Evolutionary conservation across 768 basidiomycete genomes (phyloP), one percentile per base, ranked within the genome.

Genomic region (Mycena crocata): DNA sequence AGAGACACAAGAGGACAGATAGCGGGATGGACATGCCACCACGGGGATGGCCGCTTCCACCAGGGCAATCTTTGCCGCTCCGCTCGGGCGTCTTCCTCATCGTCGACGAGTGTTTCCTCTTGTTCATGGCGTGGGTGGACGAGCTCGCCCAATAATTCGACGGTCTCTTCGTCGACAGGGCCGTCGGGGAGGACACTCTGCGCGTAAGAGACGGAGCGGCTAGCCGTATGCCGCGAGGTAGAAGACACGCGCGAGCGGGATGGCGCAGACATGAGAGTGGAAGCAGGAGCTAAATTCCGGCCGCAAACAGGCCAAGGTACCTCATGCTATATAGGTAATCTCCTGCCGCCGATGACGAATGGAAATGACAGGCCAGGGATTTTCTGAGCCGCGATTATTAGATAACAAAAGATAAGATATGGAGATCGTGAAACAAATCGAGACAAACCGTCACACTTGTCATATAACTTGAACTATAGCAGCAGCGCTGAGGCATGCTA

Each of bases 1-100:
- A 59, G 48, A 31, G 45, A n/a, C 40, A 37, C 32, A 44, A 34
- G 34, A 35, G 15, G n/a, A 8, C 21, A 32, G 51, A 39, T 17
- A 23, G 58, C 34, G 49, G 31, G 39, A 35, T 39, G 30, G 13
- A 79, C 87, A 70, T 68, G 93, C 93, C 93, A 94, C 79, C 82
- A 85, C 0, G 91, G 84, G 0, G 92, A 93, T 4, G 93, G 91
- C 44, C 85, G 80, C 78, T 82, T 92, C 86, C 90, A 93, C 92
- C 93, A 94, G 4, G 92, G 89, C 49, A 84, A 80, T 4, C 42
- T 68, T 62, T 75, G 72, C 66, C 77, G 72, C 51, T 72, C 68
- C 0, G 56, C 49, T 19, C 74, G 58, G 37, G 21, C 28, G 31
- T 30, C 23, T 55, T 68, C 69, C 19, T 61, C 73, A 37, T 76